Percentiles rank a stretch among this genome's conserved stretches.
These are phyloP conservation scores for Thinopyrum elongatum DNA, from an alignment of 176 grass and related monocot genomes.

Conservation along the genomic window DNA sequence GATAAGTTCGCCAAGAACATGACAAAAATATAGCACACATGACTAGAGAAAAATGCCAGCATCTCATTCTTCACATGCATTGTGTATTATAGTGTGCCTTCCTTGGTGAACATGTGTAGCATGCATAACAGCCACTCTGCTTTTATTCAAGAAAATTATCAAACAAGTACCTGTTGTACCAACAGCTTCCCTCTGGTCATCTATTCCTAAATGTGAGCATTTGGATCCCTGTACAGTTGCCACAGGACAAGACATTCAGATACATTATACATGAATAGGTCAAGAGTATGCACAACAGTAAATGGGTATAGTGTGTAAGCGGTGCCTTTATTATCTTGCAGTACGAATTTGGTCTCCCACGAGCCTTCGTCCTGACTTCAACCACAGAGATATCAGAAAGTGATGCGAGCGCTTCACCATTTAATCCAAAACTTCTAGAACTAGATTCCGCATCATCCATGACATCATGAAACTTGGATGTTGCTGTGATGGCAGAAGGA, in stretches of 20 bases:
- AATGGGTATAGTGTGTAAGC: constrained; percentile 16
- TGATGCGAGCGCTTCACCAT: constrained; percentile 73
- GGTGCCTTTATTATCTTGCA: constrained; percentile 93
- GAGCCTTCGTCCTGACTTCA: constrained; percentile 84
- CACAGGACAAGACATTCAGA: constrained; percentile 34
- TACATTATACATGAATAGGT: constrained; percentile 26
- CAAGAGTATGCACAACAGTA: constrained; percentile 22
- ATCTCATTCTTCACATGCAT: constrained; percentile 12
- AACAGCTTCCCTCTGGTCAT: constrained; percentile 86
- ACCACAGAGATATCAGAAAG: constrained; percentile 95
- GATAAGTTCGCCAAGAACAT: neutral
- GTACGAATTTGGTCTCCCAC: constrained; percentile 91
- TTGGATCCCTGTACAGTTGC: constrained; percentile 67
- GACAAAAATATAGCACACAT: neutral
- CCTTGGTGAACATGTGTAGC: neutral
- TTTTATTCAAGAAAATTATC: constrained; percentile 27
- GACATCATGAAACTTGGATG: constrained; percentile 53
- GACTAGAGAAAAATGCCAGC: constrained; percentile 6
- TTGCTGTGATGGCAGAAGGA: constrained; percentile 41
- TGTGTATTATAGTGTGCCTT: neutral
- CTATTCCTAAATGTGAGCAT: constrained; percentile 88
- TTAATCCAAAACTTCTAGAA: constrained; percentile 50
- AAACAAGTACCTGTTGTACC: constrained; percentile 75
- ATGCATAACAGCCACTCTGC: neutral
- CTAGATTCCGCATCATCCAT: constrained; percentile 29